Base-by-base conservation (phyloP, 306 rosid genomes). In the Citrullus amarus region DNA sequence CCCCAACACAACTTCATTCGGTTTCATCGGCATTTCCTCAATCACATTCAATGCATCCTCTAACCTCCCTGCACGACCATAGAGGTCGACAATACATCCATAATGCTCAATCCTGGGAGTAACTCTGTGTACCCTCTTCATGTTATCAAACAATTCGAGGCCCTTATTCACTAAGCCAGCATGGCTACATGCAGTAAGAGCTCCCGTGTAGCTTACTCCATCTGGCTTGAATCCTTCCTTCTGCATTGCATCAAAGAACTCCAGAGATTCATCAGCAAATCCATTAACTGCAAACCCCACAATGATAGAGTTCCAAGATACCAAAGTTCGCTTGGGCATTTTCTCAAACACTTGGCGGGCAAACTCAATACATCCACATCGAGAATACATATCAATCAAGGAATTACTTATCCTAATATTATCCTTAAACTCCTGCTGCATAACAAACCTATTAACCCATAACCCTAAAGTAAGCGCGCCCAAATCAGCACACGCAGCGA, bases 241-340 rank as follows among this genome's bases (percentile, higher is more conserved):
- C 81, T 88, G 92, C 96, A 92, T 89, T 55, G 76, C 80, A 74
- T 78, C 9, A 79, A 92, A 94, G 81, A 86, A 87, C 9, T 80
- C 78, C 20, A 94, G 66, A 71, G 95, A 90, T 82, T 92, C 96
- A 43, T 87, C 88, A 9, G 96, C 93, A 25, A 68, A 85, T 51
- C 98, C 97, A 72, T 94, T 92, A 55, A 82, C 74, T 4, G 98
- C 96, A 66, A 88, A 92, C 43, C 97, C 98, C 10, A 92, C 90
- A 72, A 94, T 89, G 76, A 90, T 89, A 4, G 96, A 94, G 83
- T 90, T 94, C 98, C 98, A 94, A 0, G 96, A 88, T 17, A 94
- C 98, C 76, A 92, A 77, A 5, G 87, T 89, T 72, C 88, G 76
- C 0, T 78, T 53, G 3, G 72, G 57, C 95, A 92, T 90, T 59